These are phyloP conservation scores for Fusarium cicatricum DNA, from an alignment of 2,329 filamentous ascomycete species.

Conservation along the genomic window DNA sequence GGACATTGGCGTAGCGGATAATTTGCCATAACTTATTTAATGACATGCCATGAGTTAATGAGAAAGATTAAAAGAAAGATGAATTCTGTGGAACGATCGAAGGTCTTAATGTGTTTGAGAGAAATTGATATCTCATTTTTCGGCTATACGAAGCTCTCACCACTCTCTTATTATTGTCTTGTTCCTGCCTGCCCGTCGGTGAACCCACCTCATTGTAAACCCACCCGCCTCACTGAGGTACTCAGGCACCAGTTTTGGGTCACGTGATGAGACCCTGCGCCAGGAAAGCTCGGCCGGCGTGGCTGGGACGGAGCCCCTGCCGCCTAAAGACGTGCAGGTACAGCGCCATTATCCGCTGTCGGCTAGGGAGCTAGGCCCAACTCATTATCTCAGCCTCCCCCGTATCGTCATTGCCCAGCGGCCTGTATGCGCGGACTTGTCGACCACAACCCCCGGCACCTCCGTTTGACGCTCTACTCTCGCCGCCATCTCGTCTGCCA, in stretches of 20 bases:
- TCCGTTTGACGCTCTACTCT: conserved; percentile 20
- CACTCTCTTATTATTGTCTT: not conserved
- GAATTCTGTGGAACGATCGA: not conserved
- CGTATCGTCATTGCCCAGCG: conserved; percentile 44
- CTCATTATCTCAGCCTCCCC: conserved; percentile 44
- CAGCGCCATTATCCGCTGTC: conserved; percentile 35
- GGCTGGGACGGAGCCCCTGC: conserved; percentile 28
- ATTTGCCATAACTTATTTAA: conserved; percentile 7
- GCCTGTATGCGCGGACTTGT: conserved; percentile 39
- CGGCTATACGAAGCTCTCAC: conserved; percentile 4
- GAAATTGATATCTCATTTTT: conserved; percentile 8
- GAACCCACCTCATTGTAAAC: no score
- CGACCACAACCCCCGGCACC: conserved; percentile 32
- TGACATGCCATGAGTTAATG: conserved; percentile 8
- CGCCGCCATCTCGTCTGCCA: conserved; percentile 26
- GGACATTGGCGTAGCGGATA: conserved; percentile 1
- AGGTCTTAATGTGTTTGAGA: not conserved
- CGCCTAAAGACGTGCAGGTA: conserved; percentile 33
- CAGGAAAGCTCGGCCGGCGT: not conserved
- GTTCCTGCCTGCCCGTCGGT: no score
- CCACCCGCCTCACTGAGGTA: not conserved
- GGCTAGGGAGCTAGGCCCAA: conserved; percentile 29
- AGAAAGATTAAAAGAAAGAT: conserved; percentile 1
- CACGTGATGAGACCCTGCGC: conserved; percentile 30
- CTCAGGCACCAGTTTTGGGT: conserved; percentile 4